Evolutionary conservation across 2,329 filamentous ascomycete species (phyloP).

Genomic region (Chaetomium sp.): DNA sequence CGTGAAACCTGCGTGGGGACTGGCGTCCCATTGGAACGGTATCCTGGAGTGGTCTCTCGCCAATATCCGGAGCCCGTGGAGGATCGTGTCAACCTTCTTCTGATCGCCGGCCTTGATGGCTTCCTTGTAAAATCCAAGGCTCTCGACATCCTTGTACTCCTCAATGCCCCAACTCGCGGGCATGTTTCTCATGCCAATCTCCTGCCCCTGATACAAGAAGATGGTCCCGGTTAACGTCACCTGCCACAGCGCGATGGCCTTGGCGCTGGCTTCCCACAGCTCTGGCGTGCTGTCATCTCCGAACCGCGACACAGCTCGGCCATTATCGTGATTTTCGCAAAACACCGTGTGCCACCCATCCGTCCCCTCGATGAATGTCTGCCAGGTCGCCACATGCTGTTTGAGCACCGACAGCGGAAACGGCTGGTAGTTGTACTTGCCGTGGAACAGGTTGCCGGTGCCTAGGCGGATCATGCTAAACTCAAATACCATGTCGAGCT

Average conservation of each 20-base stretch:
- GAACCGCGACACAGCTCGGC: slow-evolving; percentile 48
- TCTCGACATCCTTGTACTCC: slow-evolving; percentile 45
- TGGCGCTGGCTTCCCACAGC: slow-evolving; percentile 40
- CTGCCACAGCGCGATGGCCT: slow-evolving; percentile 46
- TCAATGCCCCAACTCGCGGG: slow-evolving; percentile 42
- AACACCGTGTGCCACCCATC: slow-evolving; percentile 55
- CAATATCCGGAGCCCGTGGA: slow-evolving; percentile 49
- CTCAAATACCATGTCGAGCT: slow-evolving; percentile 59
- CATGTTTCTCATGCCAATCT: slow-evolving; percentile 52
- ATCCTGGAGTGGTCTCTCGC: slow-evolving; percentile 59
- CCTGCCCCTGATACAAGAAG: slow-evolving; percentile 54
- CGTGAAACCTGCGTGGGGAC: slow-evolving; percentile 56
- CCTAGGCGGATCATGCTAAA: slow-evolving; percentile 52
- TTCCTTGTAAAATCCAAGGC: slow-evolving; percentile 38
- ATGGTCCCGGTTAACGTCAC: slow-evolving; percentile 44
- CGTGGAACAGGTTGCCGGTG: slow-evolving; percentile 44
- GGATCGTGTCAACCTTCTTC: slow-evolving; percentile 38
- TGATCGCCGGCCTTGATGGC: slow-evolving; percentile 21
- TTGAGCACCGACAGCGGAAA: slow-evolving; percentile 39
- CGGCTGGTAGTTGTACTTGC: slow-evolving; percentile 3
- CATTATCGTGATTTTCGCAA: slow-evolving; percentile 58
- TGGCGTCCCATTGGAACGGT: slow-evolving; percentile 60
- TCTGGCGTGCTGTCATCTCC: slow-evolving; percentile 37
- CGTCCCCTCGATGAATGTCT: slow-evolving; percentile 33
- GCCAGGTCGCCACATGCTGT: slow-evolving; percentile 38